Base-by-base conservation (phyloP, 192 early-diverging fungal genomes). In the Umbelopsis vinacea region DNA sequence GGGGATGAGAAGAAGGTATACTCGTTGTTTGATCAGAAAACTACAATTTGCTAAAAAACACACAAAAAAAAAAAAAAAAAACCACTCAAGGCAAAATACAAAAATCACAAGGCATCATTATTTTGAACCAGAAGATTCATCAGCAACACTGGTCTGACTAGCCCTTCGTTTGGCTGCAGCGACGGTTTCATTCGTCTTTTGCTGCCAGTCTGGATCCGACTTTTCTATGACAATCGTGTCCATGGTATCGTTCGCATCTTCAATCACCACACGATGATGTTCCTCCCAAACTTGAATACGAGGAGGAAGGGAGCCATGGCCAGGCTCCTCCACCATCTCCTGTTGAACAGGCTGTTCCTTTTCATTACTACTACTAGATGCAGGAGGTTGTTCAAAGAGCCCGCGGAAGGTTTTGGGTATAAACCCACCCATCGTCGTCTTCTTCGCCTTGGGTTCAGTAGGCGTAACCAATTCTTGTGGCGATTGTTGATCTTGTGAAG, bases 231-330 rank as follows among this genome's bases (percentile, higher is more conserved):
- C 67, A 21, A 66, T 26, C 23, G 67, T 33, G 1, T 46, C 40
- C 0, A 37, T 46, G 0, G 46, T 17, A 29, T 73, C 50, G 22
- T 38, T 22, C 2, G 26, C 50, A 48, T 78, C 69, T 52, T 78
- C 76, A 22, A 74, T n/a, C 12, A 63, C 57, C 14, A 63, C 57
- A 37, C 57, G 57, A 37, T 63, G 40, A 12, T 15, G 6, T 23
- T 78, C 76, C 1, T 78, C 68, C 76, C 76, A 78, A 0, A 78
- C 55, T 47, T 78, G 48, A 43, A 74, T 73, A 21, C 45, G 35
- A 5, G 71, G 29, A 1, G 23, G 4, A 52, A 22, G 57, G 3
- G 19, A n/a, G 37, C 15, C 47, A 48, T 53, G 67, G 1, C 47
- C 54, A 24, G 26, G 17, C 0, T 55, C 47, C 0, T 55, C 47